Base-by-base conservation (phyloP, 169 alveolate species). In the Plasmodium ovale region DNA sequence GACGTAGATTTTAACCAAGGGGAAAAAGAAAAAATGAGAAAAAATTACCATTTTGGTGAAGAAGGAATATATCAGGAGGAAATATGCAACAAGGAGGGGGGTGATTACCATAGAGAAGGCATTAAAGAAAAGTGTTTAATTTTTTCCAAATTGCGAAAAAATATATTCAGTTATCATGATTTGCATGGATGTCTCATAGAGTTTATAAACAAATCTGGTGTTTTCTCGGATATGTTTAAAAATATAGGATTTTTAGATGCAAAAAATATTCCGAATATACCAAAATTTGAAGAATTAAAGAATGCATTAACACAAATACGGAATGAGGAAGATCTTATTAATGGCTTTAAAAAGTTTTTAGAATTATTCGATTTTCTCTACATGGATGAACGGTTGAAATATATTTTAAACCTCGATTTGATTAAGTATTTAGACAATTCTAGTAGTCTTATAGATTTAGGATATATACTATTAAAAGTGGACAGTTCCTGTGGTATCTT, bases 201-300 rank as follows among this genome's bases (percentile, higher is more conserved):
- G 65, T 82, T 82, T 82, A 82, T 82, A 31, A 82, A 82, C 35
- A 82, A 82, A 53, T 82, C 90, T 35, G 90, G 90, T 19, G 59
- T 82, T 2, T 82, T 82, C 29, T 65, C 82, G 9, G 74, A 82
- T 56, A 35, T 82, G 19, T 53, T 82, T 47, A 82, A 82, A 27
- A 67, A 67, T 53, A 14, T 16, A 16, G 64, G 70, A 31, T 82
- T 51, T 69, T 19, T 82, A 69, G 84, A 64, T 31, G 35, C 90
- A 35, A 65, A 64, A 42, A 27, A 56, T 33, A 65, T 82, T 9
- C 59, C 72, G 1, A 82, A 67, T 51, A 65, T 82, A 3, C 72
- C 84, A 1, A 82, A 82, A 29, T 23, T 82, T 47, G 90, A 82
- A 53, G 90, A 82, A 19, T 44, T 82, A 25, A 65, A 82, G 23